Base-by-base conservation (phyloP, 2,329 filamentous ascomycete genomes). In the Diaporthe australafricana region DNA sequence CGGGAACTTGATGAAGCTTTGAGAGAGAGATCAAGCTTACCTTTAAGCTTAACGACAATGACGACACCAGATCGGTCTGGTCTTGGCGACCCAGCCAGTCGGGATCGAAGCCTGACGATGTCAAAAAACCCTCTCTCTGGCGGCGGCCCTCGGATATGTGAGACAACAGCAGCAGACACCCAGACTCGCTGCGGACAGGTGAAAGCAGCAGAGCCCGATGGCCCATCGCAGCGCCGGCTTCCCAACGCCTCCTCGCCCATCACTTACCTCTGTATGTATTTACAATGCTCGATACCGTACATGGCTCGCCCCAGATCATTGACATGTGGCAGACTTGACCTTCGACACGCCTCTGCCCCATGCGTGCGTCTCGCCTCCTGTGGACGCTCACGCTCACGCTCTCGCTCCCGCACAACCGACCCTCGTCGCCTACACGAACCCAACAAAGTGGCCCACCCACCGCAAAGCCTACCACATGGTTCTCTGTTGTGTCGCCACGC, bases 401-500 rank as follows among this genome's bases (percentile, higher is more conserved):
- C n/a, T n/a, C n/a, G n/a, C n/a, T 1, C 91, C 91, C 56, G 81
- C 86, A 67, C 84, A 84, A 30, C 94, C 93, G 5, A 86, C 94
- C 79, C 87, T 97, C 32, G 86, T 84, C 42, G 85, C 87, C 71
- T 97, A 90, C 77, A 84, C 81, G 1, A 91, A 93, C 12, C 95
- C 95, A 0, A 91, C 94, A 75, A 84, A 87, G 12, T 97, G 95
- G 94, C 89, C 93, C 0, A 78, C 83, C 70, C 84, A 84, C 56
- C 90, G 91, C 72, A 98, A 98, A 80, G 87, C 85, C 30, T 80
- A 93, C 72, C 90, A 93, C 76, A 89, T 96, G 11, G 88, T 87
- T 77, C 86, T 98, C 16, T 94, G 93, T 11, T 97, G 93, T 79
- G 81, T 90, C 8, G 94, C 93, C 1, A 97, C 94, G 0, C 87